phyloP scores from a whole-genome alignment of 108 stramenopile species.

The Cyclotella kingstonii region DNA sequence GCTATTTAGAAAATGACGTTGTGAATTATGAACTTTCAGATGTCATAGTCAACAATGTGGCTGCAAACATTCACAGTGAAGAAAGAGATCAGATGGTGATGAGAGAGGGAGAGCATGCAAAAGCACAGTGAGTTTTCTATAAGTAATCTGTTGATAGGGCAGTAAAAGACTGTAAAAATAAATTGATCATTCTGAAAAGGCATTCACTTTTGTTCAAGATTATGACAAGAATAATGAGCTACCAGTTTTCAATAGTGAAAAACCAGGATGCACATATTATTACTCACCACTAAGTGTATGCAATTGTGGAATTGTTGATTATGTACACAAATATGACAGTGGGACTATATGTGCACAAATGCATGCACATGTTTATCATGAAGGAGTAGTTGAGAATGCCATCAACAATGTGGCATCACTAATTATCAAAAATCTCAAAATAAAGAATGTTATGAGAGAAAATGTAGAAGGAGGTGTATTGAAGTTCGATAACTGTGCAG shows the following conservation, averaged over 20 bases:
- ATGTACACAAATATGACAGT: neutral
- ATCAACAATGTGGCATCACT: too few relatives aligned
- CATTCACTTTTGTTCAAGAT: neutral
- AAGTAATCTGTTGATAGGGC: neutral
- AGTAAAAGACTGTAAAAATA: neutral
- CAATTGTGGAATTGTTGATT: slow-evolving; percentile 1
- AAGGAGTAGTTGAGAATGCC: too few relatives aligned
- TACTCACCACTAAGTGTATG: neutral
- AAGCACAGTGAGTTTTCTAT: neutral
- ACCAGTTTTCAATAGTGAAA: neutral
- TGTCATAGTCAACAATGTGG: too few relatives aligned
- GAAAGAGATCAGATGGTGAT: neutral
- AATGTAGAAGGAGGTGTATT: neutral
- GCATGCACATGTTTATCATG: slow-evolving; percentile 6
- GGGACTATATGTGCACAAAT: neutral
- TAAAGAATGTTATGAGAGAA: neutral
- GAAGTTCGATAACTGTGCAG: neutral
- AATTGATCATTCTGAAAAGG: neutral
- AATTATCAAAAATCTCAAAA: neutral
- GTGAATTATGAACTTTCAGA: too few relatives aligned
- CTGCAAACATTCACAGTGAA: neutral
- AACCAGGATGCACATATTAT: slow-evolving; percentile 4
- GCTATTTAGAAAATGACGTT: neutral
- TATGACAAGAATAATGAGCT: slow-evolving; percentile 2
- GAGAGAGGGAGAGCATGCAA: too few relatives aligned